Conservation (phyloP, 2,329 filamentous ascomycete genomes). For the Penicillium verrucosum region DNA sequence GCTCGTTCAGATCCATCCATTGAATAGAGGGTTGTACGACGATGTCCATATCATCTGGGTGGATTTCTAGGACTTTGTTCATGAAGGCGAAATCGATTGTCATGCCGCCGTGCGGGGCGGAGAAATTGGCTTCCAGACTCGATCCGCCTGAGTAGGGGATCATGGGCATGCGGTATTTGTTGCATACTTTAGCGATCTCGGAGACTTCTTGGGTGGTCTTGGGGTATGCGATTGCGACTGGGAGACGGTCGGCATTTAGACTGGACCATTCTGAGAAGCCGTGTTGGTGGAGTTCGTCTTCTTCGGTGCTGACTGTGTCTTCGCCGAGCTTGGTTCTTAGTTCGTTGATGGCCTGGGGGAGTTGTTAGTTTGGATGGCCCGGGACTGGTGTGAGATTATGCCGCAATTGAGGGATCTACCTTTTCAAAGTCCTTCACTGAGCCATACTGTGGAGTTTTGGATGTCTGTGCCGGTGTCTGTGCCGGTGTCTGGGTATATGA, state of each 20-base stretch:
- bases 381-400: not conserved
- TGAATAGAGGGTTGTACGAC: constrained; percentile 87
- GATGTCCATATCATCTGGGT: constrained; percentile 86
- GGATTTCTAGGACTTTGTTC: constrained; percentile 75
- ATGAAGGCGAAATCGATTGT: constrained; percentile 87
- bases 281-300: constrained; percentile 61
- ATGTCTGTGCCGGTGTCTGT: constrained; percentile 13
- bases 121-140: constrained; percentile 86
- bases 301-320: constrained; percentile 61
- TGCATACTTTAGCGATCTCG: constrained; percentile 65
- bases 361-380: not conserved
- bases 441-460: constrained; percentile 37
- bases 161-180: constrained; percentile 76
- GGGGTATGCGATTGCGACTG: constrained; percentile 65
- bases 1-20: constrained; percentile 86
- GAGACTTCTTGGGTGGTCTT: constrained; percentile 63
- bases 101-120: constrained; percentile 79
- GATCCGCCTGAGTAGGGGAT: constrained; percentile 84
- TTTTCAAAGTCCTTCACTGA: constrained; percentile 40
- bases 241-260: constrained; percentile 61
- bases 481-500: constrained; percentile 35
- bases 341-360: constrained; percentile 53
- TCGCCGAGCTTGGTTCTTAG: constrained; percentile 53
- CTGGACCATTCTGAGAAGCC: constrained; percentile 70
- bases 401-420: constrained; percentile 20